Conservation (phyloP, 306 rosid species). For the Betula pendula region DNA sequence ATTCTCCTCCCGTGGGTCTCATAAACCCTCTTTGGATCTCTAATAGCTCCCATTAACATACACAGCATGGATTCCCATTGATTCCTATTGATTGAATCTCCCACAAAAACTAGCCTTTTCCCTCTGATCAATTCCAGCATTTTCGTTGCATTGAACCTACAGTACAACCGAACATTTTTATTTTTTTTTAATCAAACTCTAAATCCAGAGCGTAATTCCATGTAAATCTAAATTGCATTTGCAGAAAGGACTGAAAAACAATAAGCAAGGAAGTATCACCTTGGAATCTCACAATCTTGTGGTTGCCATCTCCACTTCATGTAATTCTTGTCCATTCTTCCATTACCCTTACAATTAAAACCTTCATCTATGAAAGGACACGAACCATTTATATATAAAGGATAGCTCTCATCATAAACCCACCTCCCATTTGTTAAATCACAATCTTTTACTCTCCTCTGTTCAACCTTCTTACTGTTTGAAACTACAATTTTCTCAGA, state of each 20-base stretch:
- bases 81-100: slow-evolving; percentile 90
- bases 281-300: slow-evolving; percentile 60
- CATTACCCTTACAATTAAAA: slow-evolving; percentile 81
- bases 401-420: slow-evolving; percentile 80
- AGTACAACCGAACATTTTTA: slow-evolving; percentile 13
- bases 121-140: slow-evolving; percentile 88
- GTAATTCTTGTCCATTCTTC: slow-evolving; percentile 73
- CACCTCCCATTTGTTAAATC: slow-evolving; percentile 74
- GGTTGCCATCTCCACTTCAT: slow-evolving; percentile 89
- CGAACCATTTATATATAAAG: slow-evolving; percentile 58
- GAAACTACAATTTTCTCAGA: slow-evolving; percentile 26
- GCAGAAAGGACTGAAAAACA: slow-evolving; percentile 9
- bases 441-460: slow-evolving; percentile 44
- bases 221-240: slow-evolving; percentile 5
- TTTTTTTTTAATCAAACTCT: slow-evolving; percentile 1
- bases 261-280: slow-evolving; percentile 40
- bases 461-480: slow-evolving; percentile 27
- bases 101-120: slow-evolving; percentile 91
- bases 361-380: slow-evolving; percentile 94
- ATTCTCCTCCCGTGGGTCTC: slow-evolving; percentile 81
- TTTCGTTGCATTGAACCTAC: slow-evolving; percentile 83
- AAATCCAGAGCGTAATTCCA: slow-evolving; percentile 1
- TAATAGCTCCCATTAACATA: slow-evolving; percentile 67
- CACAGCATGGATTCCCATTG: slow-evolving; percentile 98
- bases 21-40: slow-evolving; percentile 72